These are phyloP conservation scores for Penicillium psychrofluorescens DNA, from an alignment of 495 filamentous ascomycete genomes.

Conservation along the genomic window DNA sequence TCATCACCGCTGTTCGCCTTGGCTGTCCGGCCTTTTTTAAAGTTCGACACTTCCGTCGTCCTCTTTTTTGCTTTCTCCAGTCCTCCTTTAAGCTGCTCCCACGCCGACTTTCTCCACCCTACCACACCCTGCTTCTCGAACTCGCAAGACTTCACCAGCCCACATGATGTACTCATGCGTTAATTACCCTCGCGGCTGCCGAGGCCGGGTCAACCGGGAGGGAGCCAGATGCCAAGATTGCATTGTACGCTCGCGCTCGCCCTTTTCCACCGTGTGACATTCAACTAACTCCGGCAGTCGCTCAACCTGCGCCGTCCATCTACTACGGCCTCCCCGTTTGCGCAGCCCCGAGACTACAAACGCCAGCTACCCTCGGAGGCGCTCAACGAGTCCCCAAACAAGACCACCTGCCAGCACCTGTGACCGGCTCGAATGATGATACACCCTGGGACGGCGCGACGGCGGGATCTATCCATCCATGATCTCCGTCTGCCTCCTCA, in stretches of 20 bases:
- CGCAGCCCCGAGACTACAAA: conserved; percentile 38
- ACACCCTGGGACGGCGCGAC: no score
- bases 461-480: not conserved
- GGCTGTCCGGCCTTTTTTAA: conserved; percentile 1
- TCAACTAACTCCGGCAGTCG: conserved; percentile 20
- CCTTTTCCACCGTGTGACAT: not conserved
- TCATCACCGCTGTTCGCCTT: not conserved
- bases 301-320: conserved; percentile 38
- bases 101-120: not conserved
- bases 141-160: no score
- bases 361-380: conserved; percentile 33
- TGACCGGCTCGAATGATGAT: not conserved
- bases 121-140: conserved; percentile 1
- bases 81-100: conserved; percentile 4
- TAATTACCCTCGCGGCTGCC: conserved; percentile 45
- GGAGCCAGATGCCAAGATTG: conserved; percentile 42
- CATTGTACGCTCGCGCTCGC: conserved; percentile 26
- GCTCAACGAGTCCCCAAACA: conserved; percentile 22
- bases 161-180: conserved; percentile 42
- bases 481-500: not conserved
- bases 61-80: not conserved
- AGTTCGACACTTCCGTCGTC: conserved; percentile 5
- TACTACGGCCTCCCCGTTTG: conserved; percentile 33
- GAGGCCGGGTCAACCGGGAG: conserved; percentile 37
- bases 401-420: conserved; percentile 14